Conservation (phyloP, 148 eudicot genomes). For the Cornus controversa region DNA sequence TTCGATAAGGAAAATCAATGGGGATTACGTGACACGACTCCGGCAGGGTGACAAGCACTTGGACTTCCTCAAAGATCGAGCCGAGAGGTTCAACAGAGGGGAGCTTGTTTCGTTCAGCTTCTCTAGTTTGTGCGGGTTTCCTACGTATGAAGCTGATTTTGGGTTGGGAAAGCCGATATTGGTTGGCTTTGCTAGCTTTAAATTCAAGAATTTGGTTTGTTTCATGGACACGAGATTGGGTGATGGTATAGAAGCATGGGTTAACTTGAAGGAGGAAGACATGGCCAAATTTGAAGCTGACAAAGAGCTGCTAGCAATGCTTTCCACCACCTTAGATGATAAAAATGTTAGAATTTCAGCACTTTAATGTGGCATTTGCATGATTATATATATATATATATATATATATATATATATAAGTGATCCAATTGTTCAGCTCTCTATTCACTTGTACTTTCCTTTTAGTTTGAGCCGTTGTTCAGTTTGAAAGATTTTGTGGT, state of each 20-base stretch:
- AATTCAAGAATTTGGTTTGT: neutral
- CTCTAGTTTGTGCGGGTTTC: conserved; percentile 12
- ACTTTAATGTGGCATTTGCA: too few species aligned
- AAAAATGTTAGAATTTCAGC: neutral
- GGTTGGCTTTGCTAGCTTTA: conserved; percentile 1
- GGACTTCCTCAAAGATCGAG: neutral
- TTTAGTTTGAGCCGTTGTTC: too few species aligned
- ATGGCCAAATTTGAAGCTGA: conserved; percentile 6
- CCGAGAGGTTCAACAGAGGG: neutral
- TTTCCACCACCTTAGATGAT: neutral
- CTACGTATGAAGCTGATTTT: conserved; percentile 24
- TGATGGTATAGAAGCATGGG: conserved; percentile 1
- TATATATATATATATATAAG: too few species aligned
- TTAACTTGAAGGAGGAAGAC: neutral
- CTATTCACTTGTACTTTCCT: too few species aligned
- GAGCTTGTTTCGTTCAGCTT: conserved; percentile 13
- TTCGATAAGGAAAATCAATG: neutral
- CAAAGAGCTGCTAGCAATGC: neutral
- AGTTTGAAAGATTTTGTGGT: too few species aligned
- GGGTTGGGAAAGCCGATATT: conserved; percentile 35
- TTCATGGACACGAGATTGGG: neutral
- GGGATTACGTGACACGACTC: neutral
- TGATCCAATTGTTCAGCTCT: too few species aligned
- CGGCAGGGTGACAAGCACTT: conserved; percentile 12
- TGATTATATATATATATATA: too few species aligned